Conservation (phyloP, 108 stramenopile species). For the Cylindrotheca closterium region DNA sequence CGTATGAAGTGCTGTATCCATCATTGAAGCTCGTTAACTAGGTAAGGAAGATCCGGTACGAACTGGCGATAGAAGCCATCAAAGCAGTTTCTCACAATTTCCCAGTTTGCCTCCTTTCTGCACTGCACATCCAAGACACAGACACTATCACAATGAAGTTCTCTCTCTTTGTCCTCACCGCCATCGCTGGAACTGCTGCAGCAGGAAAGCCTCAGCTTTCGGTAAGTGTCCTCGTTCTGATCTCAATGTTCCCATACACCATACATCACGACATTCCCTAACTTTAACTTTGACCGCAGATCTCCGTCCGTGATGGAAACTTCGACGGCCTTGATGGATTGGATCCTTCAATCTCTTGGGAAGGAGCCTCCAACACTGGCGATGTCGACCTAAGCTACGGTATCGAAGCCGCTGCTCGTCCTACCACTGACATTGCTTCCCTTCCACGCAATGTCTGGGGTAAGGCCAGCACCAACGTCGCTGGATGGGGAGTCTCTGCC, state of each 20-base stretch:
- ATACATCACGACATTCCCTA: not conserved
- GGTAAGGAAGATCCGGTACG: not conserved
- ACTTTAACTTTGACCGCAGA: too few relatives aligned
- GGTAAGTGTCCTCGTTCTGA: constrained; percentile 39
- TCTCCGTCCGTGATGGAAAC: constrained; percentile 81
- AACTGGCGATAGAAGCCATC: not conserved
- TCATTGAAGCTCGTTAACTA: not conserved
- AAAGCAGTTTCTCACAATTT: constrained; percentile 8
- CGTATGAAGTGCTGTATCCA: not conserved
- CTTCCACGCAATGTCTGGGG: constrained; percentile 85
- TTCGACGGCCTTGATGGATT: constrained; percentile 83
- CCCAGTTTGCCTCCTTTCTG: not conserved
- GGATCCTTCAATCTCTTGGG: constrained; percentile 77
- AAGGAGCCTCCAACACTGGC: constrained; percentile 27
- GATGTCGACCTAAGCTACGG: constrained; percentile 67
- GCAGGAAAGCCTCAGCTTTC: constrained; percentile 33
- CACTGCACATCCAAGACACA: not conserved
- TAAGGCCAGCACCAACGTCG: constrained; percentile 62
- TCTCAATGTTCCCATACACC: constrained; percentile 7
- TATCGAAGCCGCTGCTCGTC: constrained; percentile 67
- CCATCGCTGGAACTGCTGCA: constrained; percentile 20
- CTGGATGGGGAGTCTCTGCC: constrained; percentile 76
- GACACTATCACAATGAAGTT: constrained; percentile 32
- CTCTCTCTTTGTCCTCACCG: constrained; percentile 28
- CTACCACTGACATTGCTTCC: constrained; percentile 83